Evolutionary conservation across 257 asterid genomes (phyloP).

Genomic region (Capsicum chinense): DNA sequence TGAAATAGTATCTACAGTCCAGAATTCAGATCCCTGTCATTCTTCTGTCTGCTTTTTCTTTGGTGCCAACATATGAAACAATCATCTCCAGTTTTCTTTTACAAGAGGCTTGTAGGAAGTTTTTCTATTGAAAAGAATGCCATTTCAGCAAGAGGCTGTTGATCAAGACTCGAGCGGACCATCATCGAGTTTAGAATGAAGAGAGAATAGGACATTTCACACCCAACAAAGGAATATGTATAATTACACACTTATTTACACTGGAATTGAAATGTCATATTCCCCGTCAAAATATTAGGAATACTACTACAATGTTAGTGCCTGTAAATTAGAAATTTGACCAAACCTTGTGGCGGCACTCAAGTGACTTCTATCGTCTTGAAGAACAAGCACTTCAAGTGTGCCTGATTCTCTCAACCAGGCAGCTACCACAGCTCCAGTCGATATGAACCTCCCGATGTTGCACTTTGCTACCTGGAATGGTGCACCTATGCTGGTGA

Average conservation of each 20-base stretch:
- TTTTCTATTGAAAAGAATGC: not conserved
- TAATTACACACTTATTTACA: slow-evolving; percentile 28
- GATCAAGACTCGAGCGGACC: not conserved
- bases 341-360: slow-evolving; percentile 41
- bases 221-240: slow-evolving; percentile 14
- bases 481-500: slow-evolving; percentile 83
- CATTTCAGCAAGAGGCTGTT: not conserved
- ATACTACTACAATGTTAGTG: slow-evolving; percentile 50
- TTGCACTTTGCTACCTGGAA: slow-evolving; percentile 76
- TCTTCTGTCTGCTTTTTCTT: not conserved
- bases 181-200: not conserved
- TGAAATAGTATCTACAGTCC: not conserved
- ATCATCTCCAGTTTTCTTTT: not conserved
- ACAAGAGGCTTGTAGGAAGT: not conserved
- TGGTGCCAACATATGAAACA: not conserved
- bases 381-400: slow-evolving; percentile 71
- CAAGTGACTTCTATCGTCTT: slow-evolving; percentile 58
- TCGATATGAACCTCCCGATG: slow-evolving; percentile 80
- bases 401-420: slow-evolving; percentile 93
- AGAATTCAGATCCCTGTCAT: not conserved
- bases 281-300: slow-evolving; percentile 28
- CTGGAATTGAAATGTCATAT: not conserved
- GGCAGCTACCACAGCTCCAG: slow-evolving; percentile 75
- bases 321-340: slow-evolving; percentile 48
- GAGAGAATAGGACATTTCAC: slow-evolving; percentile 7